Conservation (phyloP, 306 rosid genomes). For the Glycine latifolia region DNA sequence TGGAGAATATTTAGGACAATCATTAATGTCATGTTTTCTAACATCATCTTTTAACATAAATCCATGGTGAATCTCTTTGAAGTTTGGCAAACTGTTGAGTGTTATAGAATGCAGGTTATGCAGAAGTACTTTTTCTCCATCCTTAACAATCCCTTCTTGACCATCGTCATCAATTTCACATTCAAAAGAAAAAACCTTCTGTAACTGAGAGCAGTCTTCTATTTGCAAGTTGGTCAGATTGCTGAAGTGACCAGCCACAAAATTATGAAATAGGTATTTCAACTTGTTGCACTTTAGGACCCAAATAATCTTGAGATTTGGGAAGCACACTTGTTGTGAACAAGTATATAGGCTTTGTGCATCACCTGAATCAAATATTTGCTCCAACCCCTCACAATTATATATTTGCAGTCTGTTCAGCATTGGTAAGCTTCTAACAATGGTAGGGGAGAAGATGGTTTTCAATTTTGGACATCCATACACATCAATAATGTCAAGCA, state of each 20-base stretch:
- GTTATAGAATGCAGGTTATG: background rate
- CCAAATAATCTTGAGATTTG: no score
- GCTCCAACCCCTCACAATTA: background rate
- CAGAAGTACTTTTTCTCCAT: background rate
- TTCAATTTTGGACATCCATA: background rate
- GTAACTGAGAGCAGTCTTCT: no score
- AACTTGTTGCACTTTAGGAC: background rate
- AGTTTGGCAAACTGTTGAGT: background rate
- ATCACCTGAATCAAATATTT: background rate
- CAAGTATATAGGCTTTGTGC: background rate
- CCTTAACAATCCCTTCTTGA: background rate
- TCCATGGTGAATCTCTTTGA: background rate
- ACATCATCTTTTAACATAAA: background rate
- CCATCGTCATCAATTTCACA: background rate
- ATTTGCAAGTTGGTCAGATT: background rate
- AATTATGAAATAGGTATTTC: background rate
- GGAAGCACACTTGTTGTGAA: slow-evolving; percentile 15
- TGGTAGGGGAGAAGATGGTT: background rate
- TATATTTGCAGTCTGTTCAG: background rate
- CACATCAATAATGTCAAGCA: background rate
- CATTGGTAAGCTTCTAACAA: background rate
- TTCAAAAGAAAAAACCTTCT: background rate
- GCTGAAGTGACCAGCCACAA: background rate
- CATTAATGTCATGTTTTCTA: no score
- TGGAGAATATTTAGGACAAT: no score